Evolutionary conservation across 805 yeast species (phyloP), one percentile per base, ranked within the genome.

Genomic region (Zygosaccharomyces rouxii): DNA sequence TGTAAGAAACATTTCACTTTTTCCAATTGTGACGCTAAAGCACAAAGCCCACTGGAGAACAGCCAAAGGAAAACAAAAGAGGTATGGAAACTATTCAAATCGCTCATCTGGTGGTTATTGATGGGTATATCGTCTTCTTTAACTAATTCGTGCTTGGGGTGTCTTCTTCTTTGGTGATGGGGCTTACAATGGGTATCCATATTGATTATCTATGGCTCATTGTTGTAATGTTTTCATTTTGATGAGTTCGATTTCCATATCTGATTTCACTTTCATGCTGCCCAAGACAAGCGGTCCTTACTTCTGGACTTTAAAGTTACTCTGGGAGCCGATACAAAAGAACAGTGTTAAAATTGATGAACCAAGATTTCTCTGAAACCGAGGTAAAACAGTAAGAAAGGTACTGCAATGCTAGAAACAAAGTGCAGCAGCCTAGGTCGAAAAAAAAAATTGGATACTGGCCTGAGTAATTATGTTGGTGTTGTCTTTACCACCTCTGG

Each of bases 401-500:
- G 18, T 48, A 47, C 25, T 51, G 57, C 35, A 35, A 48, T 6
- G 38, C 50, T 3, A 39, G 18, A 11, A 48, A 47, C 41, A 46
- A 47, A 25, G 42, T 16, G 31, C 40, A 11, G 30, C 42, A 28
- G 33, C 47, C 7, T 19, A 49, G 33, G 18, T 45, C 42, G 44
- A 46, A 49, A 22, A 44, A 35, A 25, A 42, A 33, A 13, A 25
- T 46, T 81, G 75, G 56, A 54, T 73, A 66, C 78, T 53, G 86
- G 85, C n/a, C 73, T 81, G 18, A 71, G 78, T 52, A 83, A 83
- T 30, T 78, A 80, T 76, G 75, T 78, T 29, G 85, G 86, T 9
- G 63, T 85, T 2, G 68, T 81, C 14, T 81, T 81, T 63, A 79
- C 86, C 7, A 72, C 78, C 44, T 83, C 86, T 5, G 78, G 84